These are phyloP conservation scores for Kernera saxatilis DNA, from an alignment of 345 rosid species.

Conservation along the genomic window DNA sequence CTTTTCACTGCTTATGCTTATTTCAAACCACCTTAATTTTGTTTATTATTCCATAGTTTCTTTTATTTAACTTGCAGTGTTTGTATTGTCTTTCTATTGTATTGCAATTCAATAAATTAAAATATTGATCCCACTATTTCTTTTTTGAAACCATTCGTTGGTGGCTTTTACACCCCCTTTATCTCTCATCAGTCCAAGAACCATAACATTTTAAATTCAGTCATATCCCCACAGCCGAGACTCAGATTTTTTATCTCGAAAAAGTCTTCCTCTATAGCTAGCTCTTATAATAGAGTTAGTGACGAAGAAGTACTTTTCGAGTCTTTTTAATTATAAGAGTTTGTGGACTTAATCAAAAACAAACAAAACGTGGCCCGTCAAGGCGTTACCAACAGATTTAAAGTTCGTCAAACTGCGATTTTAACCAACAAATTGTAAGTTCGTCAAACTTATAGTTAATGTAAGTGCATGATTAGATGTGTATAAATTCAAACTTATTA, in stretches of 20 bases:
- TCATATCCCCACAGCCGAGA: neutral
- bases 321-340: neutral
- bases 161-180: too few species aligned
- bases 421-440: neutral
- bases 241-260: neutral
- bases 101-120: neutral
- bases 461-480: neutral
- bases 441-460: neutral
- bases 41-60: neutral
- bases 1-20: conserved; percentile 61
- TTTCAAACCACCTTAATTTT: conserved; percentile 44
- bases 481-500: neutral
- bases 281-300: neutral
- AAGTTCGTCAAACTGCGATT: neutral
- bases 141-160: too few species aligned
- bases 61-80: neutral
- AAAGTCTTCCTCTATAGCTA: neutral
- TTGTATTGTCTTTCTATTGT: neutral
- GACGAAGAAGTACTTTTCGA: neutral
- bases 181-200: neutral
- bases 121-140: neutral
- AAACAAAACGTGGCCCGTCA: conserved; percentile 20
- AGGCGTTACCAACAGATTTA: neutral
- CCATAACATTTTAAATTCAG: neutral
- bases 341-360: neutral